Evolutionary conservation across 2,329 filamentous ascomycete species (phyloP), one percentile per base, ranked within the genome.

Genomic region (Bipolaris cookei): DNA sequence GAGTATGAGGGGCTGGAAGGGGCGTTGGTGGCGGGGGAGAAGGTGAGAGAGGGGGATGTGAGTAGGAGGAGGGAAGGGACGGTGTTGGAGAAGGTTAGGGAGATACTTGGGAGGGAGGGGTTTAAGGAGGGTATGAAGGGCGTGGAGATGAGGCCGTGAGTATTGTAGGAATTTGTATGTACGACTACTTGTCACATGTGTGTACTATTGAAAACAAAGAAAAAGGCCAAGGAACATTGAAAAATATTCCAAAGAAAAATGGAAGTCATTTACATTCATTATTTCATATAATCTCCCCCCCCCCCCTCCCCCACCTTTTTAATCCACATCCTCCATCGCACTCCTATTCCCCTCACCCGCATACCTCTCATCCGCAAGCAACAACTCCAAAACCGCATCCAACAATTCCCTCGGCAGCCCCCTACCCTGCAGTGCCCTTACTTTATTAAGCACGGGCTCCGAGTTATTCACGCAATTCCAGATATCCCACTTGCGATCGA

Each of bases 1-100:
- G 91, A 97, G 73, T 93, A 91, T 77, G 87, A 90, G 70, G 84
- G 85, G 55, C 74, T 93, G 57, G 88, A 75, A 50, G 56, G 53
- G 5, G 73, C 71, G 13, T 70, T 66, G 41, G 62, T 66, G 46
- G 71, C 70, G 7, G 72, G 71, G 6, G 59, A 67, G 54, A 61
- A 70, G 32, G 48, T 73, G 20, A 59, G 67, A 52, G 62, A 68
- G 23, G 71, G 63, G 3, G 70, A 72, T 51, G 62, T 63, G 45
- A 60, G 45, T 8, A 64, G 70, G 50, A 72, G 73, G 62, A 68
- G 71, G 48, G 71, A 75, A 58, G 65, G 65, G 6, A 51, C 65
- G 16, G 72, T 72, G 56, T 46, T 76, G 65, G 54, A 71, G 37
- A 76, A 76, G 67, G 70, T 76, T 18, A 62, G 70, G 14, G 71